Conservation (phyloP, 2,329 filamentous ascomycete genomes). For the Zalaria obscura region DNA sequence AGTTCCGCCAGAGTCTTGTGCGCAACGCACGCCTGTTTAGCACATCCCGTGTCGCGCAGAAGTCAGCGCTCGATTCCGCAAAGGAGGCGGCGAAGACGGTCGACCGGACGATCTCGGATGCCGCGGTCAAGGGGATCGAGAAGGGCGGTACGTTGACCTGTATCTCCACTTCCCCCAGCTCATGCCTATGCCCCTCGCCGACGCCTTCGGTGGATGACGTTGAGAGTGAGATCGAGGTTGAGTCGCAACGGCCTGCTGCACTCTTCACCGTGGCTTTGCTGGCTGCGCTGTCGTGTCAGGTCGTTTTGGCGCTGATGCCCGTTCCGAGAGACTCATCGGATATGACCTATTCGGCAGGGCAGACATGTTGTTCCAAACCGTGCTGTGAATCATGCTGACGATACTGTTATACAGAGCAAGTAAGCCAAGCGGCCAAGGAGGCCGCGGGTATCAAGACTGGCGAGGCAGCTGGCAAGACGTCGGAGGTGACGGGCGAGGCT, state of each 20-base stretch:
- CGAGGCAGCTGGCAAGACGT: no score
- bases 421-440: constrained; percentile 29
- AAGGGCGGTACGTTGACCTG: constrained; percentile 38
- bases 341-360: no score
- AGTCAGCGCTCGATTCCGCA: constrained; percentile 38
- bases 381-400: no score
- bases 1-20: constrained; percentile 23
- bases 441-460: constrained; percentile 9
- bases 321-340: no score
- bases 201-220: neutral
- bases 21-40: constrained; percentile 38
- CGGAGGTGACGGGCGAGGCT: constrained; percentile 12
- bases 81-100: constrained; percentile 46
- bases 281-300: no score
- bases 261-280: no score
- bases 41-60: constrained; percentile 33
- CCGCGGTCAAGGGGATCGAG: constrained; percentile 47
- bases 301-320: no score
- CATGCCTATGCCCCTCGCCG: neutral
- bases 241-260: neutral
- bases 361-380: no score
- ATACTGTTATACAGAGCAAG: constrained; percentile 30
- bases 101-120: constrained; percentile 40
- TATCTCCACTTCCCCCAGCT: neutral
- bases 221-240: neutral